These are phyloP conservation scores for Delonix regia DNA, from an alignment of 306 rosid species.

Conservation along the genomic window DNA sequence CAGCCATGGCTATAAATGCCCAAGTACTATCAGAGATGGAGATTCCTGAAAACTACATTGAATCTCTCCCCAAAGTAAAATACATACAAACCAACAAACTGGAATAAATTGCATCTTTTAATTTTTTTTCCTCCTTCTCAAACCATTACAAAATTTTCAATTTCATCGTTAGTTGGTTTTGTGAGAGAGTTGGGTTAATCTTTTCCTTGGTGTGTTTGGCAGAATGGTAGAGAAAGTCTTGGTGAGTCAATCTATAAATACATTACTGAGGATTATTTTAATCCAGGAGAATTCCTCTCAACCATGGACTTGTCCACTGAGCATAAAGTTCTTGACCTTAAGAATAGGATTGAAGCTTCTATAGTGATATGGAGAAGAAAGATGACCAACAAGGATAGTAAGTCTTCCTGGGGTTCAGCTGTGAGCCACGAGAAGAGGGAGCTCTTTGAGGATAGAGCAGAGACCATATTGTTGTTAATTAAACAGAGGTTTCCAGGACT, in stretches of 20 bases:
- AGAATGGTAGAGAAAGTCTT: slow-evolving; percentile 72
- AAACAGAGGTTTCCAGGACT: slow-evolving; percentile 89
- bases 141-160: no score
- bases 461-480: slow-evolving; percentile 69
- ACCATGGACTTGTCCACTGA: slow-evolving; percentile 61
- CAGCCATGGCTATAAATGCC: slow-evolving; percentile 97
- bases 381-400: slow-evolving; percentile 76
- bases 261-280: slow-evolving; percentile 65
- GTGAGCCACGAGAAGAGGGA: slow-evolving; percentile 93
- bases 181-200: neutral
- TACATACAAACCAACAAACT: no score
- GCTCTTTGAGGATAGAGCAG: slow-evolving; percentile 89
- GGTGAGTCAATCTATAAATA: slow-evolving; percentile 63
- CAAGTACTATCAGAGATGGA: slow-evolving; percentile 77
- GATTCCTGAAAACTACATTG: slow-evolving; percentile 77
- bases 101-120: no score
- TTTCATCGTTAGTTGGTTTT: neutral
- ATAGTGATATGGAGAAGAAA: slow-evolving; percentile 92
- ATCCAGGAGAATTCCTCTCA: slow-evolving; percentile 56
- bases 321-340: slow-evolving; percentile 67
- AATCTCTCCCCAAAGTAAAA: slow-evolving; percentile 70
- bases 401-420: slow-evolving; percentile 82
- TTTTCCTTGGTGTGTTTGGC: slow-evolving; percentile 18
- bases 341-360: slow-evolving; percentile 70
- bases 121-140: no score